Conservation (phyloP, 2,329 filamentous ascomycete genomes). For the Neocatenulostroma microsporum region DNA sequence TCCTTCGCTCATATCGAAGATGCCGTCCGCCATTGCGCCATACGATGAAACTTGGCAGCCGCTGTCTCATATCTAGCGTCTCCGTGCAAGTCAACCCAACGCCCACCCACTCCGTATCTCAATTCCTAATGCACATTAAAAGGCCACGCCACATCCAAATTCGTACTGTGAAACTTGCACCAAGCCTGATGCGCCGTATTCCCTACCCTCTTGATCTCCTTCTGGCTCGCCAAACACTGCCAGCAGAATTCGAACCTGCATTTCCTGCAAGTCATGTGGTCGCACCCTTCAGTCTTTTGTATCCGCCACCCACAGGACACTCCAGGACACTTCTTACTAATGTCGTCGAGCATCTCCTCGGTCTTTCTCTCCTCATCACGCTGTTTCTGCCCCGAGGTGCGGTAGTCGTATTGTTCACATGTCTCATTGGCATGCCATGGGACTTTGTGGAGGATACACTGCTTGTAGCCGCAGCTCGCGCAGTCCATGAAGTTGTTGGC, state of each 20-base stretch:
- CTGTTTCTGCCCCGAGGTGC: constrained; percentile 19
- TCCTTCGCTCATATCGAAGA: too few species aligned
- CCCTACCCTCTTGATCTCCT: constrained; percentile 21
- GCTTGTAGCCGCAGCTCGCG: constrained; percentile 27
- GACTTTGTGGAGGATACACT: constrained; percentile 31
- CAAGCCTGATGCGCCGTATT: constrained; percentile 21
- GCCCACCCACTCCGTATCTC: too few species aligned
- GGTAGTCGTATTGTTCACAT: constrained; percentile 33
- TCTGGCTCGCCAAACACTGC: constrained; percentile 25
- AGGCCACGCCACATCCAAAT: constrained; percentile 24
- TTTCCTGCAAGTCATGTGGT: constrained; percentile 33
- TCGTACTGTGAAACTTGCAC: constrained; percentile 25
- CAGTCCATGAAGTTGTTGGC: constrained; percentile 36
- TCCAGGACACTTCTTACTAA: constrained; percentile 33
- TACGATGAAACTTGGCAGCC: too few species aligned
- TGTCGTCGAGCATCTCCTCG: constrained; percentile 23
- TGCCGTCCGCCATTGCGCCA: too few species aligned
- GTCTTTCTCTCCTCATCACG: constrained; percentile 18
- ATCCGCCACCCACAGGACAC: constrained; percentile 30
- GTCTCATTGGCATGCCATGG: constrained; percentile 35
- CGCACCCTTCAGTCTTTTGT: constrained; percentile 35
- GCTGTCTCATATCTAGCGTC: too few species aligned
- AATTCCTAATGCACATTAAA: constrained; percentile 25
- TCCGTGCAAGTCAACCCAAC: too few species aligned
- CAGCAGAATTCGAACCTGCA: constrained; percentile 37